Base-by-base conservation (phyloP, 139 green algal genomes). In the Chlorella sp. region DNA sequence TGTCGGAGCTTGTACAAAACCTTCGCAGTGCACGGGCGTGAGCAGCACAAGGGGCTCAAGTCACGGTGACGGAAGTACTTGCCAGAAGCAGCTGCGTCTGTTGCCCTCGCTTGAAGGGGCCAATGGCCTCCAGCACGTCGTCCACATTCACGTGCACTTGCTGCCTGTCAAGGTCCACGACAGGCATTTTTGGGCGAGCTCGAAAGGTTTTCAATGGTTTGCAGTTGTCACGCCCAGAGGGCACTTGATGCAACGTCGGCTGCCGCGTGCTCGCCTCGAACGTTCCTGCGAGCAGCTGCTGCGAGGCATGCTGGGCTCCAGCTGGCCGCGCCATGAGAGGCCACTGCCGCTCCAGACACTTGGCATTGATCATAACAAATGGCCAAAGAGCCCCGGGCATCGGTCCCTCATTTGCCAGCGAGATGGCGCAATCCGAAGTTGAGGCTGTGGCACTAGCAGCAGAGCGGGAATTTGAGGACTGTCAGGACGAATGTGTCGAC, bases 61-160 rank as follows among this genome's bases (percentile, higher is more conserved):
- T 30, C 68, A 76, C 68, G 11, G 11, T 36, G 68, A 15, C 22
- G 15, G 26, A 9, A 61, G 77, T 1, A 39, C 1, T 32, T 22
- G 92, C 92, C 87, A 92, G 40, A n/a, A 76, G 77, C 19, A 91
- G 89, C 22, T 90, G 75, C 48, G 85, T 66, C 21, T 68, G 57
- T 61, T 93, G 91, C 22, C 91, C 92, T 15, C 69, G 40, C 28
- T 89, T 83, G 81, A 92, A 93, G 83, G 93, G 90, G 66, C 90
- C 90, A 14, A 91, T 48, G 32, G 37, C 32, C 40, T 83, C 68
- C 32, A 94, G 68, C 1, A 89, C 92, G 4, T 90, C 88, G 37
- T 94, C 92, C 30, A 92, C 82, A 28, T 94, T 90, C 30, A 92
- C 77, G 76, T 36, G 11, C 69, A 7, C 42, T 61, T 57, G 40